Evolutionary conservation across 495 filamentous ascomycete species (phyloP).

Genomic region (Hyaloscypha hepaticicola): DNA sequence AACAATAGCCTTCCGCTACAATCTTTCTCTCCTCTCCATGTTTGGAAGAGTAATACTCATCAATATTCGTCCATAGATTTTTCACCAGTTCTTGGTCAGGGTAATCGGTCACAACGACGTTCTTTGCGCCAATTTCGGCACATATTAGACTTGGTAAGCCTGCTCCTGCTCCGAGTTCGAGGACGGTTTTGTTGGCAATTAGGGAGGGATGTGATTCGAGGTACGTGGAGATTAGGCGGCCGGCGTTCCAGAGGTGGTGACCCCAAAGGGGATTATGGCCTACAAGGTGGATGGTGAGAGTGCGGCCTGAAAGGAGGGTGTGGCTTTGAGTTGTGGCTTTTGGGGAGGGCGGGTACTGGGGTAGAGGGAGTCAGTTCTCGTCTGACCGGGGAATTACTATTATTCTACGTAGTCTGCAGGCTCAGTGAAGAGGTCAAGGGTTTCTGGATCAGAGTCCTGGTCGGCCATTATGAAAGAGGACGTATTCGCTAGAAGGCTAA

Average conservation of each 20-base stretch:
- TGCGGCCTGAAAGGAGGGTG: conserved; percentile 62
- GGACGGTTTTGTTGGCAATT: conserved; percentile 60
- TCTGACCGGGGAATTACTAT: not conserved
- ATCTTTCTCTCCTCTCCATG: conserved; percentile 30
- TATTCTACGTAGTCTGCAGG: conserved; percentile 64
- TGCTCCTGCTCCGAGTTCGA: conserved; percentile 89
- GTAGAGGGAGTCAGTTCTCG: not conserved
- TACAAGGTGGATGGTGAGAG: conserved; percentile 74
- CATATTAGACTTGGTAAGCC: conserved; percentile 81
- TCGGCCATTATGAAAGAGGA: not conserved
- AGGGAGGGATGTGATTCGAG: conserved; percentile 65
- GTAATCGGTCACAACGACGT: conserved; percentile 84
- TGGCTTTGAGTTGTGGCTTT: conserved; percentile 67
- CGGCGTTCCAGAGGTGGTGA: conserved; percentile 89
- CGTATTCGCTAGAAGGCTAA: not conserved
- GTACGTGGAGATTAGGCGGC: conserved; percentile 69
- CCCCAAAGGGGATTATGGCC: conserved; percentile 91
- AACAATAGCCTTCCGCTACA: conserved; percentile 68
- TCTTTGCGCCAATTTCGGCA: conserved; percentile 63
- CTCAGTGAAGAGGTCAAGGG: conserved; percentile 66
- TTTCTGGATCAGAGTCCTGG: conserved; percentile 21
- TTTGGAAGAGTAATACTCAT: conserved; percentile 34
- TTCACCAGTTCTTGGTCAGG: conserved; percentile 76
- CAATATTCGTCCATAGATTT: conserved; percentile 74
- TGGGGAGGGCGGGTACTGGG: conserved; percentile 62